A percentile compares a stretch with the other conserved stretches of the same genome.
These are phyloP conservation scores for Pseudotsuga menziesii DNA, from an alignment of 75 land plant species.

Conservation along the genomic window DNA sequence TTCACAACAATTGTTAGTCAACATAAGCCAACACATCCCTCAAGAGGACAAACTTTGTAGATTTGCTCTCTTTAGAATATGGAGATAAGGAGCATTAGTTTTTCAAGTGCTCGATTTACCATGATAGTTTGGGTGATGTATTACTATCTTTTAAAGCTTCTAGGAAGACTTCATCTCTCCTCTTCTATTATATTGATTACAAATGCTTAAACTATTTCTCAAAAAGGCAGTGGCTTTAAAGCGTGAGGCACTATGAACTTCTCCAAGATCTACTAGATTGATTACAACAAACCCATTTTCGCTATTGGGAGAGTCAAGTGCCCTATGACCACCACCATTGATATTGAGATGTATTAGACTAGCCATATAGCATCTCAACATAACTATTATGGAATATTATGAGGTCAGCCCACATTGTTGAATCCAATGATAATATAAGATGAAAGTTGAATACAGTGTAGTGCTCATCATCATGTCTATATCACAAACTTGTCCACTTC, in stretches of 20 bases:
- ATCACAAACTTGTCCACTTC: neutral
- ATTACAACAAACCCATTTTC: neutral
- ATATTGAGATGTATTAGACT: neutral
- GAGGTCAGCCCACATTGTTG: neutral
- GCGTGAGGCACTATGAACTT: neutral
- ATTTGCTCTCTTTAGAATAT: neutral
- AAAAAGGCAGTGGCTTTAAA: neutral
- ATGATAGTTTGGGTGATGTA: neutral
- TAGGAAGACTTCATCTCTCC: neutral
- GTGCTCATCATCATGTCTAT: neutral
- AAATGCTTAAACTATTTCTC: neutral
- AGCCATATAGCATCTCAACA: neutral
- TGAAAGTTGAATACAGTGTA: neutral
- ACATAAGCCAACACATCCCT: neutral
- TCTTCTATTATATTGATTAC: neutral
- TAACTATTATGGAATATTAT: neutral
- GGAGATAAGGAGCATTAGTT: neutral
- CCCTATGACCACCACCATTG: neutral
- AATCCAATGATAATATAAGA: neutral
- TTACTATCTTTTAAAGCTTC: neutral
- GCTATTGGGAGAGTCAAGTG: neutral
- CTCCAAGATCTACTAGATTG: neutral
- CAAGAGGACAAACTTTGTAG: neutral
- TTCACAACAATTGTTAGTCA: neutral
- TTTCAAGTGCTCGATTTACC: neutral